Percentiles rank a stretch among this genome's conserved stretches.
These are phyloP conservation scores for Lolium multiflorum DNA, from an alignment of 176 grass and related monocot species.

Conservation along the genomic window DNA sequence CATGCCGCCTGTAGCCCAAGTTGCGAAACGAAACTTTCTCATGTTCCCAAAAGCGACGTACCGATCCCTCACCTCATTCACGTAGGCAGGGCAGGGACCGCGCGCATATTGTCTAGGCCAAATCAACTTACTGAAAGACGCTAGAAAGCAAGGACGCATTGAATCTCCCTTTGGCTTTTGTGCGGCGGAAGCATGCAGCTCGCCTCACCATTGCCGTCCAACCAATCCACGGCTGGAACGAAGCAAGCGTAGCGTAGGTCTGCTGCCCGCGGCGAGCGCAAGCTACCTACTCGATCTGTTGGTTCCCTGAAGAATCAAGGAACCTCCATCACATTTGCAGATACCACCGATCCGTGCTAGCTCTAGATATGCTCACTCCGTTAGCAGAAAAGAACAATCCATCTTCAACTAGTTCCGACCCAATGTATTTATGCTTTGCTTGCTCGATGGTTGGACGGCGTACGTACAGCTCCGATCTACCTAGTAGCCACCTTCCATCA, in stretches of 20 bases:
- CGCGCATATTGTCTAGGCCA: background rate
- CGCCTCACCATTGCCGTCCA: constrained; percentile 12
- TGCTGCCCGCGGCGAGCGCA: background rate
- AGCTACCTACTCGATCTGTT: too few species aligned
- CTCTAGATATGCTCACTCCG: constrained; percentile 22
- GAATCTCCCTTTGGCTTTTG: constrained; percentile 15
- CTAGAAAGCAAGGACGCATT: constrained; percentile 27
- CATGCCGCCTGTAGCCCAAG: constrained; percentile 19
- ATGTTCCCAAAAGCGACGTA: constrained; percentile 24
- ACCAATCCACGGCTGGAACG: background rate
- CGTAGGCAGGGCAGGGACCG: background rate
- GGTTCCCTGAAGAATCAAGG: constrained; percentile 15
- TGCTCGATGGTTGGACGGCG: too few species aligned
- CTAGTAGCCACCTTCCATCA: too few species aligned
- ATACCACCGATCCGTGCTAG: constrained; percentile 1
- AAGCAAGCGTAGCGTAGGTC: background rate
- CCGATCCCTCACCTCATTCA: background rate
- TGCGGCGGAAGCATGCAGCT: constrained; percentile 9
- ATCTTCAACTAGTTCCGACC: too few species aligned
- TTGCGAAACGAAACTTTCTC: background rate
- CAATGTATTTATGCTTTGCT: too few species aligned
- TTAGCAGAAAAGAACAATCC: too few species aligned
- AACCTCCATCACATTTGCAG: background rate
- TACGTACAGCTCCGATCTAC: too few species aligned
- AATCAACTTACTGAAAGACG: background rate